Base-by-base conservation (phyloP, 148 eudicot species). In the Rheum nobile region DNA sequence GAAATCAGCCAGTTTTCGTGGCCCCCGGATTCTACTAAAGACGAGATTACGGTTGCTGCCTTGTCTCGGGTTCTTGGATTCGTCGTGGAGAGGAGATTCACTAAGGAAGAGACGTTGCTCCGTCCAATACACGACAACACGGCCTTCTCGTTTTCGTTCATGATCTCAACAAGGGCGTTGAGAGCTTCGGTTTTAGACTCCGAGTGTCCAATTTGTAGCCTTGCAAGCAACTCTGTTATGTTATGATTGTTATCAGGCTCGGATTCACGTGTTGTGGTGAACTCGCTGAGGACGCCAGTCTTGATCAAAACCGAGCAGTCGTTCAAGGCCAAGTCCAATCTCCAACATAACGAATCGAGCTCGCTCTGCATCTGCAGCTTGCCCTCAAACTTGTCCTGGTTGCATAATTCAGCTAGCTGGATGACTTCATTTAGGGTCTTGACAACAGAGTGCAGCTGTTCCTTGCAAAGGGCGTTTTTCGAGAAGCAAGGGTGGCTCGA, bases 401-500 rank as follows among this genome's bases (percentile, higher is more conserved):
- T 32, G 76, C 99, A 95, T 46, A 74, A 44, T 39, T 90, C 93
- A 0, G 94, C 88, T 44, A 90, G 74, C 39, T 82, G 85, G 73
- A 86, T 68, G n/a, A 83, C 79, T 80, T 95, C 97, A 3, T 80
- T 76, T 55, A 95, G 72, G 5, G 94, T 90, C 72, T 85, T 86
- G 0, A 89, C 83, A 71, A 92, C 89, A 12, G 92, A 84, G 75
- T 86, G 93, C 65, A 95, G 74, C 69, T 95, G 99, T 75, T 95
- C 99, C 70, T 79, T 92, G 75, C 99, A 95, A 6, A 95, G 93
- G 0, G 80, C 61, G 44, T 90, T 95, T 83, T 85, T 95, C 0
- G 88, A 85, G 77, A 95, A 95, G 77, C 89, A 95, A 28, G 99
- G 99, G 72, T 95, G 99, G 77, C 87, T 87, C 12, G 99, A 90